Base-by-base conservation (phyloP, 225 moss, liverwort and hornwort genomes). In the Anthoceros angustus region DNA sequence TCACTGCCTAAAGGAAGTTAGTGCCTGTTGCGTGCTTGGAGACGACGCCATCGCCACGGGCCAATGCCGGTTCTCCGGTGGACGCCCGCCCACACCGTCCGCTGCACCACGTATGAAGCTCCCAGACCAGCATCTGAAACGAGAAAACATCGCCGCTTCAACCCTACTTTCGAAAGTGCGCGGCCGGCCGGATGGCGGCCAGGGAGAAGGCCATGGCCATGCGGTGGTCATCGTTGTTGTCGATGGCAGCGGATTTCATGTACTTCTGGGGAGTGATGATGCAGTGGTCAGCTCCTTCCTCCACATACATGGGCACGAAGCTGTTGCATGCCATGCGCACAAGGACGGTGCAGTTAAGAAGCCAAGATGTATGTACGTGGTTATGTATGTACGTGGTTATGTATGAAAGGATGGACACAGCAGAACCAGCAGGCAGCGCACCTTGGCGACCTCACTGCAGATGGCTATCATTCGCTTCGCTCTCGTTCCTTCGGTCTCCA, bases 401-500 rank as follows among this genome's bases (percentile, higher is more conserved):
- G 32, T 2, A 39, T 62, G 10, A 2, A 41, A 20, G 10, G 24
- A 61, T 11, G 15, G 32, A 49, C 15, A 8, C 12, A 39, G 41
- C 9, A 23, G 68, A 46, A 12, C 38, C 7, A 68, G 25, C 48
- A 46, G 24, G 26, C 43, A 41, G 23, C 12, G 45, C 63, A 95
- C 91, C 88, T 98, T 98, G 10, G 78, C 77, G 0, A 92, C 76
- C 76, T 98, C 88, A 41, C 85, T 83, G 39, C 85, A 83, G 73
- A 98, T 67, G 39, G 95, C 95, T 39, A 83, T 79, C 95, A 98
- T 92, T 42, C 92, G 86, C 86, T 98, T n/a, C n/a, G 86, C 86
- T 98, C 92, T 10, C 88, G 92, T 80, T 98, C 95, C 81, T 98
- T 98, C 26, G 91, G 88, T 73, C 92, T 98, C 95, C 92, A 98